Evolutionary conservation across 148 eudicot species (phyloP).

Genomic region (Diospyros lotus): DNA sequence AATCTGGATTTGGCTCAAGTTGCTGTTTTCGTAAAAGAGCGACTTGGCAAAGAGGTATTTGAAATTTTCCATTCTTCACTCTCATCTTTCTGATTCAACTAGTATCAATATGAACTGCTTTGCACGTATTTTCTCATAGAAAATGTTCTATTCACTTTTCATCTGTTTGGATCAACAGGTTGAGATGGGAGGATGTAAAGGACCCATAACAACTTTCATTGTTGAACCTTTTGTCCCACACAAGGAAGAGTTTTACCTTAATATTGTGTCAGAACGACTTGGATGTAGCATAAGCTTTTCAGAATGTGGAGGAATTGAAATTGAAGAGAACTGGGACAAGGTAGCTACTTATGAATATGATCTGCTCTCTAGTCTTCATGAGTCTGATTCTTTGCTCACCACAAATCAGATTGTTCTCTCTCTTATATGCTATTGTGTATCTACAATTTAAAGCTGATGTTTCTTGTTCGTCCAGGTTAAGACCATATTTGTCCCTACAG

Average conservation of each 20-base stretch:
- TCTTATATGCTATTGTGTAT: neutral
- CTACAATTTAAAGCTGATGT: neutral
- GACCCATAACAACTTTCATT: conserved; percentile 93
- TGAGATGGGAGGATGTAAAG: conserved; percentile 99
- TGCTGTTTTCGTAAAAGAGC: conserved; percentile 13
- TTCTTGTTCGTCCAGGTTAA: conserved; percentile 62
- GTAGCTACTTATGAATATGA: conserved; percentile 28
- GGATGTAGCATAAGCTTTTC: conserved; percentile 94
- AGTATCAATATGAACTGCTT: neutral
- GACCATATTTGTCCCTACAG: conserved; percentile 80
- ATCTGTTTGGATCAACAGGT: conserved; percentile 38
- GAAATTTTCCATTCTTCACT: conserved; percentile 2
- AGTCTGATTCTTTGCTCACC: neutral
- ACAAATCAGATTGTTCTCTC: neutral
- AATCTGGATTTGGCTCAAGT: conserved; percentile 14
- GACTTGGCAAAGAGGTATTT: conserved; percentile 20
- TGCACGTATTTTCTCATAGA: neutral
- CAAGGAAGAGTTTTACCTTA: conserved; percentile 87
- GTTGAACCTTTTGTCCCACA: conserved; percentile 97
- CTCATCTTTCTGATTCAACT: neutral
- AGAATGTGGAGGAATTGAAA: conserved; percentile 98
- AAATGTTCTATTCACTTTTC: neutral
- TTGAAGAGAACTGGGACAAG: conserved; percentile 99
- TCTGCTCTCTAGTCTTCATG: neutral
- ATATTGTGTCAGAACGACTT: conserved; percentile 92